Base-by-base conservation (phyloP, 2,329 filamentous ascomycete genomes). In the Colletotrichum sp. region DNA sequence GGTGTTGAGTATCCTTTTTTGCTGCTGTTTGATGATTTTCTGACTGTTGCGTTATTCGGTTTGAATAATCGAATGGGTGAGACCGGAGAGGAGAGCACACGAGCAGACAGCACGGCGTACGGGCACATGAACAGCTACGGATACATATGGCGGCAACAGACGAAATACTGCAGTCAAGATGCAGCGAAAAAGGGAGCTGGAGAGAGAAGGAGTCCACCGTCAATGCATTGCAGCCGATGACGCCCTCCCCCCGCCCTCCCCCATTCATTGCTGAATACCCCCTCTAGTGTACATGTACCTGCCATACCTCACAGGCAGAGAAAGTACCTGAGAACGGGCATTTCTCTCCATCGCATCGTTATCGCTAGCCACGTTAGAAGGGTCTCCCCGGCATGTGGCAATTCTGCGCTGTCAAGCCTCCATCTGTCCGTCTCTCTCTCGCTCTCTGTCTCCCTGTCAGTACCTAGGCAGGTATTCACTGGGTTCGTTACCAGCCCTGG, bases 171-270 rank as follows among this genome's bases (percentile, higher is more conserved):
- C 43, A 52, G 43, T 52, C 43, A 52, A 52, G 43, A 52, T 52
- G 43, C 43, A 52, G 43, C 43, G 43, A 52, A 52, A 21, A 52
- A 52, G 43, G 43, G 43, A 52, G 43, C 43, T 52, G n/a, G n/a
- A 36, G n/a, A 24, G 61, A 67, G 24, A 18, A 28, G 18, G 58
- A 71, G 24, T 48, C 64, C 58, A 55, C 34, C 34, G 71, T 74
- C 67, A 58, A 71, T 74, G 68, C 68, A 66, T 38, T 66, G 60
- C 71, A 74, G 60, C 67, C 67, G 71, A 74, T 74, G 71, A 71
- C 61, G 71, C 71, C 48, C 43, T 36, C 28, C 60, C 66, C 71
- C 56, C 71, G 61, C 30, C 21, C 36, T 55, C 21, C 38, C 38
- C 8, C 21, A 43, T 64, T 34, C 16, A 55, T 36, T 30, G 56